phyloP scores from a whole-genome alignment of 371 early-diverging fungal genomes.

The Vittaforma corneae region DNA sequence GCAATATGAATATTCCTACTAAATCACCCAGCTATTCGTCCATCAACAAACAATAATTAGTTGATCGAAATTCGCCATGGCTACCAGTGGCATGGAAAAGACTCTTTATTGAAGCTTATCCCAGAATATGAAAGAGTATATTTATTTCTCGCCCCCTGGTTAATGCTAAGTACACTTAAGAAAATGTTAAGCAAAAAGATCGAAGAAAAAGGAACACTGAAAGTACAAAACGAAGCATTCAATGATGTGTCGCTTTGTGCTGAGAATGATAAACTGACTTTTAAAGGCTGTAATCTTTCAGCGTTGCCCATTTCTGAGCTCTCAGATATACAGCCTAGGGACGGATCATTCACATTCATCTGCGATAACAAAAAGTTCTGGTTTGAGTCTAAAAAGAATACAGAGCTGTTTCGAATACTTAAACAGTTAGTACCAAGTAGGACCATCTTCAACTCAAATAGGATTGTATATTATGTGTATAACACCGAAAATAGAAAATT shows the following conservation, averaged over 20 bases:
- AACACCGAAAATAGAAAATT: background rate
- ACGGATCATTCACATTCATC: background rate
- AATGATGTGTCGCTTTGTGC: background rate
- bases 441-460: background rate
- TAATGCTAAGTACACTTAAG: conserved; percentile 9
- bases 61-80: no score
- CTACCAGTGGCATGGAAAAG: no score
- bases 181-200: conserved; percentile 14
- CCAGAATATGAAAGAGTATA: no score
- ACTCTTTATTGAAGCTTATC: no score
- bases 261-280: conserved; percentile 4
- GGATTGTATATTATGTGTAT: background rate
- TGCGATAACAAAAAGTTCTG: background rate
- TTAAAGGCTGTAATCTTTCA: conserved; percentile 10
- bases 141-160: background rate
- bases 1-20: no score
- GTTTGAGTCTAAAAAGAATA: background rate
- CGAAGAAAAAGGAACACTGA: background rate
- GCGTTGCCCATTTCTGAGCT: conserved; percentile 21
- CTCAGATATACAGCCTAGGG: background rate
- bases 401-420: background rate
- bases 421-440: background rate
- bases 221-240: conserved; percentile 2
- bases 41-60: no score
- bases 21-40: no score